Evolutionary conservation across 2,329 filamentous ascomycete genomes (phyloP).

Genomic region (Thielaviopsis ethacetica): DNA sequence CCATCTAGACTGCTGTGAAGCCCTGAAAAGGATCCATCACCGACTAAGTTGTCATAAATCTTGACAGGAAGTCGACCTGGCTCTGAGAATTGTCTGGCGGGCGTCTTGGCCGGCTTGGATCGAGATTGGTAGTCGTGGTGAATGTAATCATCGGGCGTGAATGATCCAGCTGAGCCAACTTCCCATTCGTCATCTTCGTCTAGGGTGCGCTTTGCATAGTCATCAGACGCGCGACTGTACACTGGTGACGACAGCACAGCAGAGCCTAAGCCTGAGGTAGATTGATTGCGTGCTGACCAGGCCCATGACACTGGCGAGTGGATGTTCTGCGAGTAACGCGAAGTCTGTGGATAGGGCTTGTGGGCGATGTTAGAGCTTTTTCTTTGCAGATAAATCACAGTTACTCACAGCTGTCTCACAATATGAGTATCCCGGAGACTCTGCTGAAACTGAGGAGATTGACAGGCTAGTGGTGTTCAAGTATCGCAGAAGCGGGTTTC

Average conservation of each 20-base stretch:
- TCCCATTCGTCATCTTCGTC: slow-evolving; percentile 4
- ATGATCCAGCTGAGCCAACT: slow-evolving; percentile 4
- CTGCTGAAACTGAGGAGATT: background rate
- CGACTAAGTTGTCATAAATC: background rate
- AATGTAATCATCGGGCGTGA: slow-evolving; percentile 9
- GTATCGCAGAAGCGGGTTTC: background rate
- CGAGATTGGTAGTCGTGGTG: background rate
- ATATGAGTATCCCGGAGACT: background rate
- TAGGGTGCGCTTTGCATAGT: background rate
- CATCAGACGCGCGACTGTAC: background rate
- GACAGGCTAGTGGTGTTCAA: background rate
- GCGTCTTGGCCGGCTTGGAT: background rate
- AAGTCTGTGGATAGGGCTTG: background rate
- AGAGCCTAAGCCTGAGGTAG: background rate
- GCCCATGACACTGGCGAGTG: background rate
- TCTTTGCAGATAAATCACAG: background rate
- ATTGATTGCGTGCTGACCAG: background rate
- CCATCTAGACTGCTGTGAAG: background rate
- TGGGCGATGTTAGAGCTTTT: background rate
- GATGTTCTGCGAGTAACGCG: background rate
- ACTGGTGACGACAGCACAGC: background rate
- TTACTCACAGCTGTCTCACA: background rate
- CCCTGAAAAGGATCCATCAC: background rate
- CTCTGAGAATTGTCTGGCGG: background rate
- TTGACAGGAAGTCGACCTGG: background rate